Base-by-base conservation (phyloP, 202 grass and related monocot genomes). In the Hordeum pubiflorum region DNA sequence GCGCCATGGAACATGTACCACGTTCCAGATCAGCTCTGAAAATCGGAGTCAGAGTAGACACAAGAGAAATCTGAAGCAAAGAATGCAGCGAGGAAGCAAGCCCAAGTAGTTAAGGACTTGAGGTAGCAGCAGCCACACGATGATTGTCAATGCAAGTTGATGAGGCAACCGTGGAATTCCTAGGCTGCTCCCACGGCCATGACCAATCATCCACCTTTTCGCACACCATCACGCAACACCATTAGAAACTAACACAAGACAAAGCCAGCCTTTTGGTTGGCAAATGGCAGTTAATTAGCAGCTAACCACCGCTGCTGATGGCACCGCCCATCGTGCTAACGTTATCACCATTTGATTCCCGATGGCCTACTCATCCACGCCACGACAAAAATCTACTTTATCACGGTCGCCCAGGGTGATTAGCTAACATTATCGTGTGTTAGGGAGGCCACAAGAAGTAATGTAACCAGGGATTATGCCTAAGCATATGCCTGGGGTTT, bases 371-470 rank as follows among this genome's bases (percentile, higher is more conserved):
- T 4, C 22, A 66, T 59, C 65, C 36, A 65, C 5, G 58, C 26
- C 33, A 7, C 65, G 78, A 89, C 87, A 78, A 85, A 72, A 58
- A 74, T 14, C 37, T 18, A 60, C 82, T 85, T 89, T 85, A 85
- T 78, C 44, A 72, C 4, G 31, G 22, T 15, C 56, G 37, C n/a
- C 56, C 4, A 9, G 24, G 37, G 26, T 5, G 37, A 21, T 32
- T 13, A 71, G 36, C 37, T 60, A 44, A 27, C 11, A 32, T 81
- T 81, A 79, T 72, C 17, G 57, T 56, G 58, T 64, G 67, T 43
- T 80, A 46, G 13, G 4, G 2, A 68, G 36, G 40, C 40, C 55
- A 12, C 3, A 29, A 7, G 29, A 58, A 55, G 56, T 69, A 62
- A 88, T 77, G 82, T 21, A 70, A 43, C 12, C 9, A 54, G 61